Base-by-base conservation (phyloP, 176 grass and related monocot genomes). In the Themeda triandra region DNA sequence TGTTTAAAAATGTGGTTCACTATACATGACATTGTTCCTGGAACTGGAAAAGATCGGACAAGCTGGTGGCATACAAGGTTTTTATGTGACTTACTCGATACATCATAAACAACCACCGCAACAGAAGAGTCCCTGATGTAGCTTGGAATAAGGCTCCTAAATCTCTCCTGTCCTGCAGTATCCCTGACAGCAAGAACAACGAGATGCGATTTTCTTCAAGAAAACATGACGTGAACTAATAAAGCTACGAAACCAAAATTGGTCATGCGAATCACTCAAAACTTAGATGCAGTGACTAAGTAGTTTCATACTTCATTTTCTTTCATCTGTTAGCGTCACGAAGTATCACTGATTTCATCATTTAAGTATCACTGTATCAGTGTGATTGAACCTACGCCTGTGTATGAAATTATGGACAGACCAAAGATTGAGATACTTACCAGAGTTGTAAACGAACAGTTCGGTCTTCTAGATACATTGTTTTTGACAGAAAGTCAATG, bases 121-220 rank as follows among this genome's bases (percentile, higher is more conserved):
- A 81, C 79, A 27, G 79, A 81, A 11, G 79, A 93, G 82, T 93
- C 91, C 71, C 91, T 86, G 60, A 93, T 93, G 66, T 93, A 93
- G 71, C 91, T 93, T 65, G 91, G 91, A 87, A 93, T 93, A 45
- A 93, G 88, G 39, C 91, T 93, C 80, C 91, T 87, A 85, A 93
- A 93, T 76, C 91, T 90, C 77, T 93, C 91, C 80, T 93, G 91
- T 24, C 91, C 91, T n/a, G 91, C 91, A 73, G 91, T 93, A 80
- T 93, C 91, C 91, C 91, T 93, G 73, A 29, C 44, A 81, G 49
- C 9, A n/a, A 81, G 27, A 48, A 46, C 28, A 15, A 35, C 10
- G 29, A 83, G 64, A 83, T 81, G 25, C 18, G 36, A 56, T 46
- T 13, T 33, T 81, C 0, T 54, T 70, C 14, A 28, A 60, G 67